Evolutionary conservation across 2,329 filamentous ascomycete species (phyloP), one percentile per base, ranked within the genome.

Genomic region (Trichophyton mentagrophytes): DNA sequence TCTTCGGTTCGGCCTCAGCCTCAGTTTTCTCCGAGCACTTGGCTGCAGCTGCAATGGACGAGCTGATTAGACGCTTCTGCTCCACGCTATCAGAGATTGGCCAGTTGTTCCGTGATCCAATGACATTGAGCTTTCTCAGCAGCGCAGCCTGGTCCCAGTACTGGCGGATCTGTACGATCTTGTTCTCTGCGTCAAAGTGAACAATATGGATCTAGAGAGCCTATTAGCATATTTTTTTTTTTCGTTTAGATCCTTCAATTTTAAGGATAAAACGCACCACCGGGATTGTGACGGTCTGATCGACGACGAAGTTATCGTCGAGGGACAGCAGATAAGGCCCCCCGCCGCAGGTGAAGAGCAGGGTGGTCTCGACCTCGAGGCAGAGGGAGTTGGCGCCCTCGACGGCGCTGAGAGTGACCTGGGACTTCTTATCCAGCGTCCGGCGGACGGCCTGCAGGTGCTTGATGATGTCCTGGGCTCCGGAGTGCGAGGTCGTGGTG

Each of bases 101-200:
- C 93, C 93, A 99, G 76, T 93, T 95, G 72, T 87, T 88, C 60
- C 87, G 86, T 71, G 86, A 87, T 69, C 93, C 92, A 73, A 99
- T 97, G 61, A 96, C 85, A 64, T 96, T 91, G 65, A 96, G 82
- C 73, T 95, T 87, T 77, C 93, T 97, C 66, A 99, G 82, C 46
- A 99, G 82, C 60, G 90, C 87, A 63, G 86, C 91, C 74, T 99
- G 93, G 72, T 99, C 93, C 93, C 93, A 99, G 72, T 87, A 89
- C 67, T 92, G 84, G 67, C 92, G 88, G 65, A 97, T 88, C 73
- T 93, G 89, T 62, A 82, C 74, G 71, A 99, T 96, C 77, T 89
- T 90, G 72, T 85, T 83, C 55, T 86, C 75, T 65, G 74, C 71
- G 73, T 95, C 83, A 74, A 96, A 96, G 61, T 84, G 83, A 66